Base-by-base conservation (phyloP, 192 early-diverging fungal genomes). In the Piromyces finnis region DNA sequence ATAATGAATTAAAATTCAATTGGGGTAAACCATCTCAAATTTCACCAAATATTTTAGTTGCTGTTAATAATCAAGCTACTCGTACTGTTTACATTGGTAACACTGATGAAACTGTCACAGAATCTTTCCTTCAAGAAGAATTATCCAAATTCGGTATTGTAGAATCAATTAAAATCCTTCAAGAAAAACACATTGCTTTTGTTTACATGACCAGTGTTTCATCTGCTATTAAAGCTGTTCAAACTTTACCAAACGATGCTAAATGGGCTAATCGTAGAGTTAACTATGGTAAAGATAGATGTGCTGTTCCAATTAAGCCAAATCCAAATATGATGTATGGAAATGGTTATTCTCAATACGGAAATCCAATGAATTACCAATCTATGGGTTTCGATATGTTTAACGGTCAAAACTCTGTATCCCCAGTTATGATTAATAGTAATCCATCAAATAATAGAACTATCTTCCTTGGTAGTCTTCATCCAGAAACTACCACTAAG, bases 201-300 rank as follows among this genome's bases (percentile, higher is more conserved):
- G 92, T 94, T 26, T 94, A 96, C 82, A 92, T 95, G 83, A 84
- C 90, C 30, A 87, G 85, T 80, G 88, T 95, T 59, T 81, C 82
- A 18, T 87, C 84, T 77, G 95, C 95, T 30, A 87, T 95, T 79
- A 91, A 91, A 80, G 93, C 91, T 39, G 93, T 95, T n/a, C 83
- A 85, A 27, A 84, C 82, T 2, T 80, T 96, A 78, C 87, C 90
- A 18, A 84, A 81, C 12, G 89, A 92, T 28, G 78, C 87, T 0
- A 81, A 84, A 29, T 95, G 92, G 88, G 68, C 82, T 17, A 84
- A 84, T 77, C 85, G 88, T 30, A 85, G 92, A 29, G 83, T 96
- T 37, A 88, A 91, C 79, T 96, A 93, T 85, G 95, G 95, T 77
- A 94, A 92, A 84, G 95, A 96, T 87, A 86, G 94, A 30, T 96